Percentiles rank a stretch among this genome's conserved stretches.
phyloP scores from a whole-genome alignment of 352 stramenopile species.

The Thalassiosira delicatula region DNA sequence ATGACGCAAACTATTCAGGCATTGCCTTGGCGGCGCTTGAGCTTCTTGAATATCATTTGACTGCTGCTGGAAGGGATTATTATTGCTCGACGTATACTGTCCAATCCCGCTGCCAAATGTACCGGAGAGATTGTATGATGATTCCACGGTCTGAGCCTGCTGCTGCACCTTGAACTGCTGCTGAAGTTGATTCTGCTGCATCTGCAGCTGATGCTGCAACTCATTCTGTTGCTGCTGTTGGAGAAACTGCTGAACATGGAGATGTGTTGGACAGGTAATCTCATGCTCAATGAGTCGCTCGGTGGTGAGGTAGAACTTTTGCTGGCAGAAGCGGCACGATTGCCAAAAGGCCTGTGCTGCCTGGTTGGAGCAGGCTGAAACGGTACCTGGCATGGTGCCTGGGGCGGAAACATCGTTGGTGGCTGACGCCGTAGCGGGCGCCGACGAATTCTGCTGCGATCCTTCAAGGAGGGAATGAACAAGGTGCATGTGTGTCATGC shows the following conservation, averaged over 20 bases:
- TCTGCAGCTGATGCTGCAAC: conserved; percentile 38
- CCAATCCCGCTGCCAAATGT: too few relatives aligned
- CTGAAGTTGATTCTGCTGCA: conserved; percentile 36
- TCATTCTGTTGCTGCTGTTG: conserved; percentile 47
- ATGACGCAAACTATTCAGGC: neutral
- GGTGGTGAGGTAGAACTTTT: conserved; percentile 23
- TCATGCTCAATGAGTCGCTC: conserved; percentile 35
- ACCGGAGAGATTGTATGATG: too few relatives aligned
- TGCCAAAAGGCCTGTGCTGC: conserved; percentile 11
- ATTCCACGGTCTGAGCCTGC: conserved; percentile 6
- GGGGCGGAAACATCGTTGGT: too few relatives aligned
- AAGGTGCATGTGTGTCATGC: neutral
- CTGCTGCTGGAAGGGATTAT: neutral
- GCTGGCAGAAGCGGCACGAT: conserved; percentile 33
- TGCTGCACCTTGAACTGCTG: conserved; percentile 28
- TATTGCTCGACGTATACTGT: too few relatives aligned
- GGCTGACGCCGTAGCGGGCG: too few relatives aligned
- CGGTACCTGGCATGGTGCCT: too few relatives aligned
- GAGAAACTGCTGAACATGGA: conserved; percentile 36
- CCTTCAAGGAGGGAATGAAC: conserved; percentile 11
- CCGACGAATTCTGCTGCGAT: neutral
- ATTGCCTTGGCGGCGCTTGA: conserved; percentile 6
- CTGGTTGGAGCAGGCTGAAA: conserved; percentile 12
- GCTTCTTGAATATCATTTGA: neutral
- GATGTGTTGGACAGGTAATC: conserved; percentile 23